These are phyloP conservation scores for Talaromyces sp. DNA, from an alignment of 2,329 filamentous ascomycete genomes.

Conservation along the genomic window DNA sequence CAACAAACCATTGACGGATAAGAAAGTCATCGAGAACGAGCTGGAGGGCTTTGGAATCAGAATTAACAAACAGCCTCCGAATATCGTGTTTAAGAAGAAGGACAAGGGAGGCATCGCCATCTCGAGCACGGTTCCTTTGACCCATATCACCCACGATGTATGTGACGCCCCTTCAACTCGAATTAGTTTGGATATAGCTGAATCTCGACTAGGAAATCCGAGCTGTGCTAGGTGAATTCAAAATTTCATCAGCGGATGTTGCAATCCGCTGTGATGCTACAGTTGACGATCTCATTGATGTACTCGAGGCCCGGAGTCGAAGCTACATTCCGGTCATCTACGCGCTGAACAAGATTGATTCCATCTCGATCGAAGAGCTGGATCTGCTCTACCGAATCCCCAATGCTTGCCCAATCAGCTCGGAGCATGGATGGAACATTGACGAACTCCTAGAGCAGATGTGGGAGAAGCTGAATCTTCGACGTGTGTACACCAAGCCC, in stretches of 20 bases:
- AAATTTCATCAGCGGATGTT: constrained; percentile 93
- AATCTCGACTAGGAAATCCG: constrained; percentile 66
- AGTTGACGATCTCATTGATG: constrained; percentile 91
- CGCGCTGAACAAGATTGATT: constrained; percentile 97
- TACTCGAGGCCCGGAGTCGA: constrained; percentile 88
- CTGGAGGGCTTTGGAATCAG: constrained; percentile 95
- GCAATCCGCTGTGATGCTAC: constrained; percentile 97
- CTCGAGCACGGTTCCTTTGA: constrained; percentile 86
- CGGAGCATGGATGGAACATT: constrained; percentile 95
- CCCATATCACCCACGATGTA: constrained; percentile 81
- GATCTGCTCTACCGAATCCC: constrained; percentile 95
- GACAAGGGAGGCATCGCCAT: constrained; percentile 97
- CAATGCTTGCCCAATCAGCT: constrained; percentile 94
- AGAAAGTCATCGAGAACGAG: constrained; percentile 90
- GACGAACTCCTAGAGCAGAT: constrained; percentile 95
- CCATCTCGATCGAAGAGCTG: constrained; percentile 95
- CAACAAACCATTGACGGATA: constrained; percentile 96
- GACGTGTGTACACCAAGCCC: constrained; percentile 94
- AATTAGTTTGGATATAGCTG: constrained; percentile 11
- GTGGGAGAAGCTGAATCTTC: constrained; percentile 94
- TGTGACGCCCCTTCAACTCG: constrained; percentile 12
- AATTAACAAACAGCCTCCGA: constrained; percentile 94
- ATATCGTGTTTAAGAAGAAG: constrained; percentile 99
- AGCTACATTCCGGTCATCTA: constrained; percentile 99
- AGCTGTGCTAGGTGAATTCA: constrained; percentile 95